Evolutionary conservation across 108 stramenopile genomes (phyloP), one percentile per base, ranked within the genome.

Genomic region (Thalassiosira profunda): DNA sequence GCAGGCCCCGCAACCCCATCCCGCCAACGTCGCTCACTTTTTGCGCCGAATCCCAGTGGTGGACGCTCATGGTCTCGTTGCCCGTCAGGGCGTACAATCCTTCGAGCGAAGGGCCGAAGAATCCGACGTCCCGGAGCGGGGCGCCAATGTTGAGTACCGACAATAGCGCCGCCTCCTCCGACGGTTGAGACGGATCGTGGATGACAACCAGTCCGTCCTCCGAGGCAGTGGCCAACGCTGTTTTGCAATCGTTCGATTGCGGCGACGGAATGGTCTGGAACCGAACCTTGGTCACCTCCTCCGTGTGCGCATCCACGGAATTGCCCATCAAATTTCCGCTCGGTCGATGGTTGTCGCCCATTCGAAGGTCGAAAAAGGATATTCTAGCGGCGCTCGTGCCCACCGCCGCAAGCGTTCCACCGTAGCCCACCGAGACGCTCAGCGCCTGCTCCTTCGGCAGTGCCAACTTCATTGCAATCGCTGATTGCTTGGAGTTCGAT

Each of bases 61-160:
- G 89, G 14, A 90, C 72, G 12, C 37, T 62, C 58, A 91, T 63
- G 12, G 86, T 91, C 77, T 95, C 94, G 41, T 67, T 86, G 10
- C 94, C 91, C 9, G 94, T 95, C 61, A 95, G 45, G 57, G 84
- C 85, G 52, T 82, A 95, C 14, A 88, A 51, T 2, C 83, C 92
- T 48, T 86, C 88, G 23, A 69, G 58, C 3, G 42, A 52, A 3
- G 89, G 89, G 10, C 93, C 93, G 63, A 91, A 95, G 60, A 90
- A 92, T 10, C 87, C 90, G 24, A 86, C 74, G 60, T 80, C 45
- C 15, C 93, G 83, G 28, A 92, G n/a, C 1, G 90, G 87, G 14
- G 80, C 40, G 36, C 86, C 81, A 44, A 86, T 76, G 45, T 88
- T 87, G 18, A 92, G 36, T 34, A 90, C 70, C 40, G 85, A 81